Evolutionary conservation across 176 grass and related monocot genomes (phyloP).

Genomic region (Zoysia pacifica): DNA sequence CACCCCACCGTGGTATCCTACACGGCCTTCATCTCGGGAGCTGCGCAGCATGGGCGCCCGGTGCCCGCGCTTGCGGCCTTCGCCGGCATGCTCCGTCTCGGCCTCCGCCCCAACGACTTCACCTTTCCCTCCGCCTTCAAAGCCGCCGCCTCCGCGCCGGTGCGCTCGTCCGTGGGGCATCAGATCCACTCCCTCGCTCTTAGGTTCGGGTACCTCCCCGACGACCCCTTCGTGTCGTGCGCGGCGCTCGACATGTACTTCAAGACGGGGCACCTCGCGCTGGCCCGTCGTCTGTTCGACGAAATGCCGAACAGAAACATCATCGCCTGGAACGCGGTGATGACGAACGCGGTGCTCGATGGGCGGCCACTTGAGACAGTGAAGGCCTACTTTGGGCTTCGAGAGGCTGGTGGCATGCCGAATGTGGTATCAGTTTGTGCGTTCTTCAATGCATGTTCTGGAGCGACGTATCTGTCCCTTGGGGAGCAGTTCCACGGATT

Average conservation of each 20-base stretch:
- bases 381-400: conserved; percentile 53
- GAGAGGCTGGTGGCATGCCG: conserved; percentile 40
- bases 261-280: conserved; percentile 52
- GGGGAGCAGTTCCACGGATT: conserved; percentile 71
- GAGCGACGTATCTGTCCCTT: conserved; percentile 34
- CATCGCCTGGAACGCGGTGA: conserved; percentile 74
- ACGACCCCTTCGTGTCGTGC: conserved; percentile 66
- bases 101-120: conserved; percentile 83
- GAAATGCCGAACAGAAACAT: conserved; percentile 70
- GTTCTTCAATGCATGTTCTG: conserved; percentile 72
- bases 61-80: conserved; percentile 58
- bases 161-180: neutral
- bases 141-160: conserved; percentile 47
- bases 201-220: conserved; percentile 50
- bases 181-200: conserved; percentile 52
- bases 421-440: conserved; percentile 67
- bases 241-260: conserved; percentile 83
- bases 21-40: conserved; percentile 74
- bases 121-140: conserved; percentile 75
- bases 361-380: conserved; percentile 59
- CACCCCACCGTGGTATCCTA: conserved; percentile 71
- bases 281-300: conserved; percentile 59
- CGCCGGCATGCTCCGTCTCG: conserved; percentile 59
- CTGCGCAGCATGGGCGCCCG: conserved; percentile 57
- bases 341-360: conserved; percentile 64